These are phyloP conservation scores for Stygiomarasmius scandens DNA, from an alignment of 1,284 basidiomycete genomes.

Conservation along the genomic window DNA sequence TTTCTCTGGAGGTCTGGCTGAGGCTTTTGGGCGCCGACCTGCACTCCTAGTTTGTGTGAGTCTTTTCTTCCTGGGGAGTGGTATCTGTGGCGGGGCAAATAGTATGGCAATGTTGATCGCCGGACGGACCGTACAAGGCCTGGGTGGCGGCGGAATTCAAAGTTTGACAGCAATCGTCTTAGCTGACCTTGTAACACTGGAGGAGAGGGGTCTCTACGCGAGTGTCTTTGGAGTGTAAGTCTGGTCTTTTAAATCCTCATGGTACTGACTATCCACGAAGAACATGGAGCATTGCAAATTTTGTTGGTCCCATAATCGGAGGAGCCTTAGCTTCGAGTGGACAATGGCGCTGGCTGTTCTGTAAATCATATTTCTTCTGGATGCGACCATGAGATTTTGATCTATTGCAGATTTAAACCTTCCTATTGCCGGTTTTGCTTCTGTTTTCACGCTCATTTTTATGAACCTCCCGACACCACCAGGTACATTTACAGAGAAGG, in stretches of 20 bases:
- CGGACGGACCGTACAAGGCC: conserved; percentile 42
- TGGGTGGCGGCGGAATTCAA: conserved; percentile 52
- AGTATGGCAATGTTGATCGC: conserved; percentile 45
- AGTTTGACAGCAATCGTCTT: conserved; percentile 44
- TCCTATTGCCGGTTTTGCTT: conserved; percentile 29
- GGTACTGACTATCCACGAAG: neutral
- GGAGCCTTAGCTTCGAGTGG: conserved; percentile 36
- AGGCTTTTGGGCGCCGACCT: conserved; percentile 42
- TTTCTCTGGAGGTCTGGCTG: neutral
- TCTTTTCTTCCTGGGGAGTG: conserved; percentile 46
- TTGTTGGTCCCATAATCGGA: conserved; percentile 38
- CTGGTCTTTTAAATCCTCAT: neutral
- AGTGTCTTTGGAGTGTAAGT: conserved; percentile 32
- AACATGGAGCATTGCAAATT: neutral
- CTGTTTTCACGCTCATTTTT: conserved; percentile 27
- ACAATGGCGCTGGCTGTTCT: conserved; percentile 45
- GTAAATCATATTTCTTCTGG: conserved; percentile 17
- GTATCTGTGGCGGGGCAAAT: conserved; percentile 44
- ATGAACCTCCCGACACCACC: conserved; percentile 31
- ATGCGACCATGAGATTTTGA: no score
- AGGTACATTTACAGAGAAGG: conserved; percentile 23
- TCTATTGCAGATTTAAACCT: conserved; percentile 30
- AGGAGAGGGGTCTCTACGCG: conserved; percentile 39
- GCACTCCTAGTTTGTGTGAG: conserved; percentile 39
- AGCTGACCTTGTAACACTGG: conserved; percentile 47